These are phyloP conservation scores for Populus alba DNA, from an alignment of 345 rosid genomes.

Conservation along the genomic window DNA sequence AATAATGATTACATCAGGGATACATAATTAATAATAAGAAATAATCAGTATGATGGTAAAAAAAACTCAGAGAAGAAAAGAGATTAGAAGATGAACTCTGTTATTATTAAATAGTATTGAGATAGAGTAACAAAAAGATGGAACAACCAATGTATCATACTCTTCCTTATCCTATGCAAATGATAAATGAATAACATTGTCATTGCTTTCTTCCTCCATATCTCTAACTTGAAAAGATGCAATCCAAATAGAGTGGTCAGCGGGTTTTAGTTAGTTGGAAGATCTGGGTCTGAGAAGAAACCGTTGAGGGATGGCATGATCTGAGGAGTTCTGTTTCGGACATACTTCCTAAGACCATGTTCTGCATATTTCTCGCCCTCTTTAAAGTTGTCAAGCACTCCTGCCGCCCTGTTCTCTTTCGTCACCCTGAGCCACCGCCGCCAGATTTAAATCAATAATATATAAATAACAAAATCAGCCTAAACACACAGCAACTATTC, in stretches of 20 bases:
- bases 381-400: slow-evolving; percentile 49
- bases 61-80: not conserved
- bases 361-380: slow-evolving; percentile 61
- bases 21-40: not conserved
- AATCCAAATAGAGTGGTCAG: not conserved
- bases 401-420: slow-evolving; percentile 55
- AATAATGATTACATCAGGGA: too few species aligned
- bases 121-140: not conserved
- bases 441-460: not conserved
- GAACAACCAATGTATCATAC: not conserved
- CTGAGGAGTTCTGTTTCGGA: slow-evolving; percentile 39
- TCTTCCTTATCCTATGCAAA: not conserved
- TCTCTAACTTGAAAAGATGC: not conserved
- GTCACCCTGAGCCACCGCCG: slow-evolving; percentile 14
- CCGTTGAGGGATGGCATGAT: slow-evolving; percentile 61
- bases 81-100: not conserved
- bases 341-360: slow-evolving; percentile 49
- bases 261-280: slow-evolving; percentile 5
- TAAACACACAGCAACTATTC: not conserved
- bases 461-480: not conserved
- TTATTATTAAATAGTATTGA: not conserved
- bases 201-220: not conserved
- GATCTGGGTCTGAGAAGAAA: slow-evolving; percentile 56
- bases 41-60: not conserved
- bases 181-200: not conserved